Conservation (phyloP, 139 green algal species). For the Tetratostichococcus sp. region DNA sequence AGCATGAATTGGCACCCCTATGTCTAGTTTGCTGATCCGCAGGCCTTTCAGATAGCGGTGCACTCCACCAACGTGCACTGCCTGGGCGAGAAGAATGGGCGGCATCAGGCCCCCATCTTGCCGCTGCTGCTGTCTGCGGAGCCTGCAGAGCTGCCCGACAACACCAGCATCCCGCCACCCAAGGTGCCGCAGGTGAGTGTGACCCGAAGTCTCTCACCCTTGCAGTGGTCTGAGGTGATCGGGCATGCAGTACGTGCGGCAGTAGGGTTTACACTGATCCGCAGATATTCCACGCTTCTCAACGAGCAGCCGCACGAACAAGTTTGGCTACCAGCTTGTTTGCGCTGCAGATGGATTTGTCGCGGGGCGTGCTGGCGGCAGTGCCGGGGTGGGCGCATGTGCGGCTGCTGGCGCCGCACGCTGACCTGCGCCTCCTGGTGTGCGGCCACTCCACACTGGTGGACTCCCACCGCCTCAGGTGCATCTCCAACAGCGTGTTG, state of each 20-base stretch:
- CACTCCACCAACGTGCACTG: constrained; percentile 32
- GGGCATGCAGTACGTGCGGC: too few species aligned
- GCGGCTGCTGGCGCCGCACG: constrained; percentile 70
- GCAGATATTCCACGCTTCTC: too few species aligned
- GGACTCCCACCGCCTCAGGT: constrained; percentile 49
- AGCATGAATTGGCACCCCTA: neutral
- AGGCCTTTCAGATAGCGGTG: constrained; percentile 60
- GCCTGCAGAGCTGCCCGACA: constrained; percentile 50
- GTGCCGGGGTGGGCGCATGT: constrained; percentile 67
- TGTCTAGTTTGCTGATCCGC: neutral
- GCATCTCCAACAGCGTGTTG: too few species aligned
- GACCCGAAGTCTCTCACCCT: neutral
- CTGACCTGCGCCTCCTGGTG: constrained; percentile 75
- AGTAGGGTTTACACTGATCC: too few species aligned
- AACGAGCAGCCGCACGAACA: too few species aligned
- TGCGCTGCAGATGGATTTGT: constrained; percentile 7
- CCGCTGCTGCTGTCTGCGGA: constrained; percentile 35
- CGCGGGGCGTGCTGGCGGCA: neutral
- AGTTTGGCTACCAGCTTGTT: too few species aligned
- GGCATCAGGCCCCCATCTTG: constrained; percentile 34
- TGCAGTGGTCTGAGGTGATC: neutral
- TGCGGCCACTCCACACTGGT: constrained; percentile 44
- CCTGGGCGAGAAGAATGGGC: constrained; percentile 13
- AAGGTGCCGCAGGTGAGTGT: neutral
- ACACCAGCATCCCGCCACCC: constrained; percentile 39